Base-by-base conservation (phyloP, 306 rosid genomes). In the Canavalia gladiata region DNA sequence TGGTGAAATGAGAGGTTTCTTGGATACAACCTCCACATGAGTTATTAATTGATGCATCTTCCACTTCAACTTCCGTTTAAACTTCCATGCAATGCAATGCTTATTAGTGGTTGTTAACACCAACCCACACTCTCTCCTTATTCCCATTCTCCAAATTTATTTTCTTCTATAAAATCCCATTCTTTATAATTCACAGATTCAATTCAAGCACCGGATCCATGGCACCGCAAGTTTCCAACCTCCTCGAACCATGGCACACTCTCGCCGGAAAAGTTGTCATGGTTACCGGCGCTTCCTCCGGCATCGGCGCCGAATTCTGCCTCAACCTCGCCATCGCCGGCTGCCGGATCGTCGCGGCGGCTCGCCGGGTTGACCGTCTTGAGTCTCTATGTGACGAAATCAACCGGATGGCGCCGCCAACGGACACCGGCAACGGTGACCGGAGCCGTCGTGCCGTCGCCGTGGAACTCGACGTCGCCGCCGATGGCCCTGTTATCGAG, bases 211-310 rank as follows among this genome's bases (percentile, higher is more conserved):
- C 29, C 2, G 37, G 3, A 28, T 7, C 74, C 31, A 91, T 91
- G 95, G 86, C 88, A 28, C 8, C 29, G 0, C 72, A 58, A 72
- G 77, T 59, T 8, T 6, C 83, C 18, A 2, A 68, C 50, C 81
- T 76, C 47, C 74, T 89, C 28, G 94, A 89, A 68, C 89, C 92
- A 1, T 91, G 94, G 97, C 77, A 58, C 74, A 28, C 28, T 65
- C 91, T 94, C 0, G 62, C 34, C 7, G 94, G 93, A 12, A 94
- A 94, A 75, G 94, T 94, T 5, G 97, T 94, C 7, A 62, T 94
- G 89, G 93, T 94, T 47, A 94, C 98, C 62, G 97, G 98, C 28
- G 94, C 97, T 8, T 94, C 98, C 2, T 69, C 98, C n/a, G 98
- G 97, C 1, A 87, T 94, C 5, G 98, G 97, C 81, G 76, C 78